Conservation (phyloP, 23 red algal species). For the Gracilaria gracilis region DNA sequence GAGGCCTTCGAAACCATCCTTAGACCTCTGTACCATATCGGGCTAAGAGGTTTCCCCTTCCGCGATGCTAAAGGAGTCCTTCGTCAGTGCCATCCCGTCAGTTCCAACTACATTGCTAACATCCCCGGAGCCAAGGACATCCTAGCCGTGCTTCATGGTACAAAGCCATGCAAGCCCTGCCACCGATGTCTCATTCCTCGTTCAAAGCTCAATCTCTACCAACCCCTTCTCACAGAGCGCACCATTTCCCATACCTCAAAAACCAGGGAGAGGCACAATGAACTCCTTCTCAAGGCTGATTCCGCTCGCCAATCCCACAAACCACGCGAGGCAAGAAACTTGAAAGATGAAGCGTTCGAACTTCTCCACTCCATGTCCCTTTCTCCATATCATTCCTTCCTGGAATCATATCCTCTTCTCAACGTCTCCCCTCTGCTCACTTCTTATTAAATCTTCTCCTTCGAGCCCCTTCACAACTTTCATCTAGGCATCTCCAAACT, state of each 20-base stretch:
- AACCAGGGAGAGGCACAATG: not conserved
- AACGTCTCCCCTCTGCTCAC: slow-evolving; percentile 13
- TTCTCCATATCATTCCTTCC: not conserved
- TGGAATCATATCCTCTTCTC: not conserved
- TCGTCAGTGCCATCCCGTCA: slow-evolving; percentile 7
- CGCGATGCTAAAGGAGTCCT: not conserved
- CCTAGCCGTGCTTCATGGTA: not conserved
- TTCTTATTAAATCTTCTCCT: slow-evolving; percentile 37
- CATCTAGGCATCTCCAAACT: slow-evolving; percentile 3
- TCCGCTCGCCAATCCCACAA: not conserved
- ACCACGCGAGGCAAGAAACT: not conserved
- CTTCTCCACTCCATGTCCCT: not conserved
- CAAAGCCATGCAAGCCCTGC: not conserved
- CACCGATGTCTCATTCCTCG: not conserved
- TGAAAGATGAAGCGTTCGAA: not conserved
- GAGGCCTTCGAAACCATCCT: not conserved
- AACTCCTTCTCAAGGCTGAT: not conserved
- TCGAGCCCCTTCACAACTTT: slow-evolving; percentile 34
- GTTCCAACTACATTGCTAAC: not conserved
- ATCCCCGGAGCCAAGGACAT: slow-evolving; percentile 6
- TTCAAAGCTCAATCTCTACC: not conserved
- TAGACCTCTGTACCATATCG: not conserved
- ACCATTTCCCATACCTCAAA: not conserved
- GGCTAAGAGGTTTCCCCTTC: not conserved
- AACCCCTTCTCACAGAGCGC: not conserved